Base-by-base conservation (phyloP, 2,329 filamentous ascomycete species). In the Blastomyces gilchristii region DNA sequence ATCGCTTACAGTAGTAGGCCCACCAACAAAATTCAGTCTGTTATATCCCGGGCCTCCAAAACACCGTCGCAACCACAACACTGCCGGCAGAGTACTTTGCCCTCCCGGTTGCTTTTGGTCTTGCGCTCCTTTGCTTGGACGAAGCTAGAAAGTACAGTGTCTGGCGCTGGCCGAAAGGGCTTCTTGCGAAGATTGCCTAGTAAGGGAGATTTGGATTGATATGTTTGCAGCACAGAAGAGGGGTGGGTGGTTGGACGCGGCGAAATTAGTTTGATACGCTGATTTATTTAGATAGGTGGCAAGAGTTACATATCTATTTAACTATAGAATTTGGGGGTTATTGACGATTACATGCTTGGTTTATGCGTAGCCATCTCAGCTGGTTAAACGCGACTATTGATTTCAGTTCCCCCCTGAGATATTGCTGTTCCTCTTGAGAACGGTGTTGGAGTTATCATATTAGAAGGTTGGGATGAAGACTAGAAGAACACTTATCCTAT, bases 1-100 rank as follows among this genome's bases (percentile, higher is more conserved):
- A 22, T 43, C 16, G 25, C 57, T 47, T 12, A 34, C 16, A 12
- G 16, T 49, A 4, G 12, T 14, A 22, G n/a, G n/a, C n/a, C n/a
- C 57, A 34, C 22, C 11, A 18, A n/a, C n/a, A 47, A 59, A n/a
- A 28, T 34, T 52, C 54, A 67, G 64, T 73, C 65, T 74, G 78
- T 49, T 91, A 92, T 69, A 83, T 88, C 1, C 86, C 87, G 0
- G 77, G 80, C 2, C 77, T 92, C 39, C 86, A 90, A 71, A 70
- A 72, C 0, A 79, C 83, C 1, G 76, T 91, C 1, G 81, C 75
- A 22, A 91, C 87, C 0, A 80, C 83, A 0, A 71, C 76, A 0
- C 85, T 92, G 0, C 87, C 88, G 0, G 84, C 85, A 0, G 88
- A 88, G 73, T 80, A 91, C 70, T 93, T 87, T 83, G 91, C 93